Base-by-base conservation (phyloP, 2,329 filamentous ascomycete species). In the Cladophialophora carrionii region DNA sequence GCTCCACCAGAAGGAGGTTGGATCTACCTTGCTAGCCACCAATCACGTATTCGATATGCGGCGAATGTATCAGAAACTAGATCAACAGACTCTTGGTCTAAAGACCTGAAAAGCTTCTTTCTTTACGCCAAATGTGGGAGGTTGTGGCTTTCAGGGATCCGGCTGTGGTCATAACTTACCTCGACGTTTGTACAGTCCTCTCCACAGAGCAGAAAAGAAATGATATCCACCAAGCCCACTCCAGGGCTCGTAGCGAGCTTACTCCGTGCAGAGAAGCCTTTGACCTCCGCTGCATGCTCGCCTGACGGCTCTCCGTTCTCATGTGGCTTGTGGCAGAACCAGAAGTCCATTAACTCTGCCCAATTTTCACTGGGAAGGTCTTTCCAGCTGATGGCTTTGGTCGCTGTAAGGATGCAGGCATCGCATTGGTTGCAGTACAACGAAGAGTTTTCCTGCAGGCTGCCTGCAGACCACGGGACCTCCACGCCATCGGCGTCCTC, bases 301-400 rank as follows among this genome's bases (percentile, higher is more conserved):
- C 83, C 74, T 41, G 75, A 65, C 6, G 72, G 72, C 57, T 80
- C 75, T n/a, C 74, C 72, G 29, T 82, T 71, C 43, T 32, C 46
- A 49, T 81, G 77, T 1, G 96, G 95, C 77, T 98, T 98, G 77
- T 99, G 95, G 74, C 95, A 99, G 77, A 99, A 96, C 95, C 95
- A 99, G 72, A 99, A 96, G 76, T 99, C 96, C 95, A 99, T 99
- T 93, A 99, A 96, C 79, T 99, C 95, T 0, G 95, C 96, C 95
- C 95, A 99, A 73, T 96, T 94, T 72, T 96, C 92, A 74, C 92
- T 96, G 0, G 95, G 95, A 20, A 99, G 80, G 74, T 99, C 92
- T 78, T 94, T 96, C 94, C 95, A 99, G 43, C 79, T 76, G 46
- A 76, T 78, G 7, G 86, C 79, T 3, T 49, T 48, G 14, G 54